Evolutionary conservation across 2,329 filamentous ascomycete species (phyloP).

Genomic region (Penicillium sp.): DNA sequence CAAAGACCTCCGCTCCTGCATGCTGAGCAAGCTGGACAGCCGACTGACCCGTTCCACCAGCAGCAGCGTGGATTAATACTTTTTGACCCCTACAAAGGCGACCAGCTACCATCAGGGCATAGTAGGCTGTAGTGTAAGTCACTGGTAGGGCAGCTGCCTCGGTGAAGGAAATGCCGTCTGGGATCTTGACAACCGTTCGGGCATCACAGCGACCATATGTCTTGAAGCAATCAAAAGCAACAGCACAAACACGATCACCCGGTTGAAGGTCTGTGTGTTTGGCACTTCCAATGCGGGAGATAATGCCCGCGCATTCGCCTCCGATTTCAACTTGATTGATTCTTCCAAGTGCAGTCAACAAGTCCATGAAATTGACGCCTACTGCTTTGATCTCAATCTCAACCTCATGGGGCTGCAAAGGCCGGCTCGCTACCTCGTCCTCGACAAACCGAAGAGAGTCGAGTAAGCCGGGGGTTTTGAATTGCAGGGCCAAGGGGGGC

Average conservation of each 20-base stretch:
- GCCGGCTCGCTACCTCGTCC: too few species aligned
- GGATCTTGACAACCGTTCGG: neutral
- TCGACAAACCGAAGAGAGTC: too few species aligned
- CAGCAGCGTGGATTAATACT: constrained; percentile 28
- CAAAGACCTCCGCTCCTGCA: constrained; percentile 14
- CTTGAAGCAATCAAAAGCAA: neutral
- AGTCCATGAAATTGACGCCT: neutral
- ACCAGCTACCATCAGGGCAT: constrained; percentile 8
- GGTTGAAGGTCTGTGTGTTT: constrained; percentile 2
- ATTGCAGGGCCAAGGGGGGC: too few species aligned
- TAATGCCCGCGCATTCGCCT: constrained; percentile 4
- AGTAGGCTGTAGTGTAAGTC: constrained; percentile 9
- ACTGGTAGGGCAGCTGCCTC: constrained; percentile 12
- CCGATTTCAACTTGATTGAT: neutral
- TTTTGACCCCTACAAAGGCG: constrained; percentile 11
- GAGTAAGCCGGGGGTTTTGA: too few species aligned
- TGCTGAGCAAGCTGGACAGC: constrained; percentile 21
- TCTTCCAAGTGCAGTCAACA: constrained; percentile 24
- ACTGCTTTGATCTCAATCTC: neutral
- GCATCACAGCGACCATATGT: too few species aligned
- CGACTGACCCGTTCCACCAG: constrained; percentile 18
- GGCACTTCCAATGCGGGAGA: constrained; percentile 7
- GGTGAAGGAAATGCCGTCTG: neutral
- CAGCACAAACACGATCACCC: constrained; percentile 12
- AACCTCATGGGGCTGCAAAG: neutral